Percentiles rank a stretch among this genome's conserved stretches.
phyloP scores from a whole-genome alignment of 208 protist genomes.

The Herpetomonas tarakana region DNA sequence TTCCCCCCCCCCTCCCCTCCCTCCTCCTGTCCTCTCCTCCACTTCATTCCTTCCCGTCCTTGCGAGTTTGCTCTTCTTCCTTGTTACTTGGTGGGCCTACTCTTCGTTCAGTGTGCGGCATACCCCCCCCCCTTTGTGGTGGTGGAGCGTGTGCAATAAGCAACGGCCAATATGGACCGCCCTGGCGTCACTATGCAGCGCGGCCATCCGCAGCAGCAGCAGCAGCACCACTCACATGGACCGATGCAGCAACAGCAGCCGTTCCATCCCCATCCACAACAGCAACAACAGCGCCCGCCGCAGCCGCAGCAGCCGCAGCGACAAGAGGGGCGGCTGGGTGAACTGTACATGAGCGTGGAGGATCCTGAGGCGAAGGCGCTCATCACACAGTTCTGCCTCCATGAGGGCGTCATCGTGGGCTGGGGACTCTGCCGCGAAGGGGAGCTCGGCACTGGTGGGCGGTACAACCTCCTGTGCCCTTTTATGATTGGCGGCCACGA shows the following conservation, averaged over 20 bases:
- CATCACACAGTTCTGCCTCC: constrained; percentile 48
- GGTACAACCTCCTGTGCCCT: constrained; percentile 67
- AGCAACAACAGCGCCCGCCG: too few relatives aligned
- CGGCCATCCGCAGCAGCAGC: too few relatives aligned
- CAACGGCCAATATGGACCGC: too few relatives aligned
- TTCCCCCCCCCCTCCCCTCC: too few relatives aligned
- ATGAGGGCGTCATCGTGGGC: constrained; percentile 72
- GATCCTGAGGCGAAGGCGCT: constrained; percentile 18
- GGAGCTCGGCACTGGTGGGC: constrained; percentile 58
- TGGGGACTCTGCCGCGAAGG: constrained; percentile 72
- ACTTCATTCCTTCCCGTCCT: constrained; percentile 5
- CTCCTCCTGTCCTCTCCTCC: too few relatives aligned
- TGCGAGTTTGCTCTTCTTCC: constrained; percentile 2
- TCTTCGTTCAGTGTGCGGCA: too few relatives aligned
- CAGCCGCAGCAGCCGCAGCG: constrained; percentile 4
- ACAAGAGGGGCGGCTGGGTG: constrained; percentile 14
- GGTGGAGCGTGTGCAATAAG: too few relatives aligned
- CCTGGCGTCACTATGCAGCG: too few relatives aligned
- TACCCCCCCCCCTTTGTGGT: too few relatives aligned
- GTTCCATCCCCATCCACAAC: too few relatives aligned
- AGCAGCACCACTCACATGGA: too few relatives aligned
- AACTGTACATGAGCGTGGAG: constrained; percentile 30
- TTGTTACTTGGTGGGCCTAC: neutral
- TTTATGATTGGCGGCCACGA: constrained; percentile 71
- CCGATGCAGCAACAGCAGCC: too few relatives aligned